Evolutionary conservation across 371 early-diverging fungal genomes (phyloP).

Genomic region (Syncephalastrum contaminatum): DNA sequence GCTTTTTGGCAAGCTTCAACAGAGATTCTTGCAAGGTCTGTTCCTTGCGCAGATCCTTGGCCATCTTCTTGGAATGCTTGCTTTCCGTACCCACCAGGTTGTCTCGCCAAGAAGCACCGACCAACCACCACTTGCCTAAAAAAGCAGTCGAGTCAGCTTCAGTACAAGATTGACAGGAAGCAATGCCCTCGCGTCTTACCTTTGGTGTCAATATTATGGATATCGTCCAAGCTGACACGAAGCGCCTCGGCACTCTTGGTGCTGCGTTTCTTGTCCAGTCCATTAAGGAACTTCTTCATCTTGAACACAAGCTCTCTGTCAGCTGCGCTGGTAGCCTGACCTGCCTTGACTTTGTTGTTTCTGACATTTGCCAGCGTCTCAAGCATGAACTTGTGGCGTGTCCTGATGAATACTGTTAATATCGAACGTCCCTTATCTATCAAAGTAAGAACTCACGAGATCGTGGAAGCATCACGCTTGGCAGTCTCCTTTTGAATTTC

Average conservation of each 20-base stretch:
- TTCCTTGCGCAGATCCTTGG: conserved; percentile 43
- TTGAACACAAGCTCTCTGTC: conserved; percentile 63
- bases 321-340: conserved; percentile 47
- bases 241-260: conserved; percentile 69
- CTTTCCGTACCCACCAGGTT: conserved; percentile 58
- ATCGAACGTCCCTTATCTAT: conserved; percentile 12
- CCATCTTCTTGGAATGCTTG: conserved; percentile 32
- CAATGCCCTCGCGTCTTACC: conserved; percentile 48
- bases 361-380: conserved; percentile 90
- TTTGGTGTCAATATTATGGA: conserved; percentile 77
- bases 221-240: conserved; percentile 87
- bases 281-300: conserved; percentile 82
- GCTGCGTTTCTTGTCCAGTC: conserved; percentile 64
- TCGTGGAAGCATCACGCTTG: conserved; percentile 43
- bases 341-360: conserved; percentile 85
- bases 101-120: conserved; percentile 81
- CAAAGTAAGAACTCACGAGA: conserved; percentile 37
- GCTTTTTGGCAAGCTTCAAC: conserved; percentile 77
- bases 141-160: no score
- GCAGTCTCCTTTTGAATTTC: conserved; percentile 62
- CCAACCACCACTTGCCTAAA: conserved; percentile 82
- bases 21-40: conserved; percentile 62
- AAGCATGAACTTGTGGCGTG: conserved; percentile 89
- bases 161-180: background rate
- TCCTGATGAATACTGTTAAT: conserved; percentile 28